Conservation (phyloP, 306 rosid species). For the Begonia masoniana region DNA sequence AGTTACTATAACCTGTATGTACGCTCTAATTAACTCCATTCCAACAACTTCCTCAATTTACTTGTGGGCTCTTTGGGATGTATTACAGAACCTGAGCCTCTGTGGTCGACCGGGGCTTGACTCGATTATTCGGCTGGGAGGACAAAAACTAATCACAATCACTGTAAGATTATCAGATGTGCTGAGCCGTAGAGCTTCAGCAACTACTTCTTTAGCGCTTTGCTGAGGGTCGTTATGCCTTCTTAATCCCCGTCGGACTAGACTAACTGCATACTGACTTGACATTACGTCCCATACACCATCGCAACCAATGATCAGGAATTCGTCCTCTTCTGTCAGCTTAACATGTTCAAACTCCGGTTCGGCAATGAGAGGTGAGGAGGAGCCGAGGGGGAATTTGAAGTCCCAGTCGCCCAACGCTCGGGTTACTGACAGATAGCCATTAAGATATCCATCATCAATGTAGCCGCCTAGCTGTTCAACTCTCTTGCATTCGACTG, state of each 20-base stretch:
- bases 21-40: constrained; percentile 29
- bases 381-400: constrained; percentile 48
- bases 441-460: constrained; percentile 51
- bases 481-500: constrained; percentile 53
- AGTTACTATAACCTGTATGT: constrained; percentile 4
- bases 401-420: constrained; percentile 87
- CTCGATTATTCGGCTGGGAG: constrained; percentile 27
- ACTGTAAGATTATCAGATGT: constrained; percentile 79
- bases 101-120: constrained; percentile 30
- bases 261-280: constrained; percentile 77
- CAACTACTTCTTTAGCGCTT: constrained; percentile 66
- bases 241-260: constrained; percentile 73
- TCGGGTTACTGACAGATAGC: constrained; percentile 58
- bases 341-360: constrained; percentile 56
- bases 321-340: constrained; percentile 72
- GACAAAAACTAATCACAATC: constrained; percentile 56
- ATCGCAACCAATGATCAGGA: constrained; percentile 78
- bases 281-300: constrained; percentile 87
- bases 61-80: constrained; percentile 49
- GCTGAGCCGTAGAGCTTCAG: constrained; percentile 60
- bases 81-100: constrained; percentile 41
- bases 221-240: constrained; percentile 70
- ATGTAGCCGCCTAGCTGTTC: constrained; percentile 54
- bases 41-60: constrained; percentile 44
- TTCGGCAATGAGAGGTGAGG: constrained; percentile 79